These are phyloP conservation scores for Pneumocystis wakefieldiae DNA, from an alignment of 1,139 yeast species.

Conservation along the genomic window DNA sequence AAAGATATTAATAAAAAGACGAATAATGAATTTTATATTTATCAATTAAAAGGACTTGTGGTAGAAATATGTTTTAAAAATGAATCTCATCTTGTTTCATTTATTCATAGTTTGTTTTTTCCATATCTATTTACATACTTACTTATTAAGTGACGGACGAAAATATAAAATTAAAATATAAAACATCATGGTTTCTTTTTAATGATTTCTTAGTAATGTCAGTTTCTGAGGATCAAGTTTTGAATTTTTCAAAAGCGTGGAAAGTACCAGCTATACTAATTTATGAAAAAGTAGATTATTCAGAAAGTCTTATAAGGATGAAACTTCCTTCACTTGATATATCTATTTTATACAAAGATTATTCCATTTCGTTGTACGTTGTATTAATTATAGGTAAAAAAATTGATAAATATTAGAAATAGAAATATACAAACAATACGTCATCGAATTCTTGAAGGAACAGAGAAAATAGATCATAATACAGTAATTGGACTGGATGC, in stretches of 20 bases:
- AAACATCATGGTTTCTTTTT: conserved; percentile 57
- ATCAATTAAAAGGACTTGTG: conserved; percentile 25
- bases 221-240: conserved; percentile 51
- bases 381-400: conserved; percentile 34
- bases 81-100: conserved; percentile 26
- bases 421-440: not conserved
- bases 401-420: conserved; percentile 32
- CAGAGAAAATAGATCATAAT: conserved; percentile 32
- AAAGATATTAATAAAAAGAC: conserved; percentile 10
- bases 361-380: conserved; percentile 57
- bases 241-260: conserved; percentile 60
- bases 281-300: conserved; percentile 26
- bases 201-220: conserved; percentile 85
- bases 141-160: conserved; percentile 10
- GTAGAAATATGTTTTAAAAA: conserved; percentile 24
- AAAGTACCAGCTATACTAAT: conserved; percentile 65
- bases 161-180: conserved; percentile 11
- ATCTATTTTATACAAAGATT: conserved; percentile 36
- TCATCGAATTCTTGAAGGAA: conserved; percentile 1
- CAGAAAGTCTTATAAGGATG: not conserved
- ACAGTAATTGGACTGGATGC: conserved; percentile 87
- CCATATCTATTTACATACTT: conserved; percentile 17
- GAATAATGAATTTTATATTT: conserved; percentile 9
- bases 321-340: conserved; percentile 17
- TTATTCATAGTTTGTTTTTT: conserved; percentile 41